Evolutionary conservation across 1,284 basidiomycete genomes (phyloP).

Genomic region (Boletellus deceptivus): DNA sequence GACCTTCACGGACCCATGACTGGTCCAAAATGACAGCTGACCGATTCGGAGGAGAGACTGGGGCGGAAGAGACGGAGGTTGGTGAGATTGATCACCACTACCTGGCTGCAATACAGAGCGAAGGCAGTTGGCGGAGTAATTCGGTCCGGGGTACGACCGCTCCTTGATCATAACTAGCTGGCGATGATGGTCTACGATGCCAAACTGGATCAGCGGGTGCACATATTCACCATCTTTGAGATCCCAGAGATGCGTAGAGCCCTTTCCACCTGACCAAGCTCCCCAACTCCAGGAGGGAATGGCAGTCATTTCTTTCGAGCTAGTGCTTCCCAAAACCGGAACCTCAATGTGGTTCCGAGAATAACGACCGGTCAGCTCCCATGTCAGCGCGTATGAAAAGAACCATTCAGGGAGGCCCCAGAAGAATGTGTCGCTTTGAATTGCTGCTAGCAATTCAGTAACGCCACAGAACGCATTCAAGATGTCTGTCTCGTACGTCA

Average conservation of each 20-base stretch:
- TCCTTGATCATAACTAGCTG: conserved; percentile 9
- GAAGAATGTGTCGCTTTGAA: conserved; percentile 16
- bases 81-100: not conserved
- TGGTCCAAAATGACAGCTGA: conserved; percentile 18
- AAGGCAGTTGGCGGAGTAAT: not conserved
- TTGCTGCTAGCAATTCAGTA: conserved; percentile 5
- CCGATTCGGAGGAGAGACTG: not conserved
- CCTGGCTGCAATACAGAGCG: not conserved
- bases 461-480: conserved; percentile 19
- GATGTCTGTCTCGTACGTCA: conserved; percentile 16
- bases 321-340: conserved; percentile 10
- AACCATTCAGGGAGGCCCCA: conserved; percentile 21
- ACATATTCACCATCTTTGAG: conserved; percentile 3
- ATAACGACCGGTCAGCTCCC: conserved; percentile 4
- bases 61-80: not conserved
- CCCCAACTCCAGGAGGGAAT: conserved; percentile 25
- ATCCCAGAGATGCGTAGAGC: not conserved
- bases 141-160: not conserved
- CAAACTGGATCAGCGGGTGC: too few relatives aligned
- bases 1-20: conserved; percentile 5
- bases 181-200: not conserved
- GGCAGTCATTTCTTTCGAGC: not conserved
- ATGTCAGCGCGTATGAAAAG: conserved; percentile 16
- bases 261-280: conserved; percentile 12
- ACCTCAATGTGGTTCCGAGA: conserved; percentile 7